A percentile compares a stretch with the other conserved stretches of the same genome.
phyloP scores from a whole-genome alignment of 176 grass and related monocot species.

The Raddia guianensis region DNA sequence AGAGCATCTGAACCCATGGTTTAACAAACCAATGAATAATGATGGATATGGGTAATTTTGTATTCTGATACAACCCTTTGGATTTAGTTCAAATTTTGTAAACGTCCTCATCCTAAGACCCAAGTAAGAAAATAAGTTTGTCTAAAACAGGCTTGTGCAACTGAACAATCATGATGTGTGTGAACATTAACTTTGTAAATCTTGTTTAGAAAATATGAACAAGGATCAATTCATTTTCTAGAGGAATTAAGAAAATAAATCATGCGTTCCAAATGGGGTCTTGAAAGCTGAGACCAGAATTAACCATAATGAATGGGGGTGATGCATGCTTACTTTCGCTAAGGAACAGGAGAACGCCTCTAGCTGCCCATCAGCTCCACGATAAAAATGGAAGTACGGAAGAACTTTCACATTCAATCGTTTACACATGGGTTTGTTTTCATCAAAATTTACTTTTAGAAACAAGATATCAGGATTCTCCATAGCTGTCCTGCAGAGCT shows the following conservation, averaged over 20 bases:
- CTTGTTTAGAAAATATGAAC: neutral
- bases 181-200: neutral
- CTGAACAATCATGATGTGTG: slow-evolving; percentile 6
- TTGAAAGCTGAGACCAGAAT: neutral
- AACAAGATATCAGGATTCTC: slow-evolving; percentile 79
- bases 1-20: neutral
- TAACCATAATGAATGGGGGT: neutral
- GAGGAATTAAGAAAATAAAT: neutral
- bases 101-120: too few relatives aligned
- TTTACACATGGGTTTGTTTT: slow-evolving; percentile 99
- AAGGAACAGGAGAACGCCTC: slow-evolving; percentile 96
- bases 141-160: slow-evolving; percentile 24
- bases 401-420: slow-evolving; percentile 95
- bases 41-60: too few relatives aligned
- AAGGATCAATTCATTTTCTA: neutral
- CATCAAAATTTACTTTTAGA: slow-evolving; percentile 95
- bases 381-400: slow-evolving; percentile 97
- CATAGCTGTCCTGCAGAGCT: slow-evolving; percentile 79
- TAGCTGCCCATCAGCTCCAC: slow-evolving; percentile 86
- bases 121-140: neutral
- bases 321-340: slow-evolving; percentile 64
- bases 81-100: too few relatives aligned
- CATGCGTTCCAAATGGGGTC: neutral
- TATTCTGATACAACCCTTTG: too few relatives aligned
- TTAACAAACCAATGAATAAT: neutral